phyloP scores from a whole-genome alignment of 2,329 filamentous ascomycete species.

The Penicillium brasilianum region DNA sequence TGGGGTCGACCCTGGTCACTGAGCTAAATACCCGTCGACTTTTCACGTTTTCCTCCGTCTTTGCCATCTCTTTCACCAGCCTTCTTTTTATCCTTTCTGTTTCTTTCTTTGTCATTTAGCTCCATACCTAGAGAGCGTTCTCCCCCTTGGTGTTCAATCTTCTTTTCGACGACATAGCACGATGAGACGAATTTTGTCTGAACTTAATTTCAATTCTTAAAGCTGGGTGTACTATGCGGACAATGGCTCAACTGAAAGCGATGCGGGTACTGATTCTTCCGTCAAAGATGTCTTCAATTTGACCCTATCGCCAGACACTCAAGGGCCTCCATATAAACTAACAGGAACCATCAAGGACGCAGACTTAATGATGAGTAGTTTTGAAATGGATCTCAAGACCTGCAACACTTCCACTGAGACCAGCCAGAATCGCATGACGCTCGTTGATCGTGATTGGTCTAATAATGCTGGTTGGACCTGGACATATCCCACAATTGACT shows the following conservation, averaged over 20 bases:
- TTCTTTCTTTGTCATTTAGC: not conserved
- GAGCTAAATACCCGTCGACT: too few relatives aligned
- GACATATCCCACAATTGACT: not conserved
- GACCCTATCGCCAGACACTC: not conserved
- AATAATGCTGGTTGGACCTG: conserved; percentile 4
- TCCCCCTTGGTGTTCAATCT: not conserved
- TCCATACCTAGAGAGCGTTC: not conserved
- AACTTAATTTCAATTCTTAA: not conserved
- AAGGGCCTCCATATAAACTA: not conserved
- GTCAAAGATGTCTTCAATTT: not conserved
- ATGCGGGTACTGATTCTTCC: not conserved
- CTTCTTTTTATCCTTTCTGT: not conserved
- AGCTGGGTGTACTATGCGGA: not conserved
- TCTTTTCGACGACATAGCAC: not conserved
- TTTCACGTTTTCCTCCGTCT: too few relatives aligned
- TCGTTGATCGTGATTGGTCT: conserved; percentile 5
- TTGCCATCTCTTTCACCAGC: not conserved
- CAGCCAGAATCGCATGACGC: not conserved
- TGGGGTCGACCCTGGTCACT: not conserved
- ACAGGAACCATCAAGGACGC: not conserved
- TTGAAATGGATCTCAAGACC: not conserved
- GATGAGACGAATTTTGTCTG: not conserved
- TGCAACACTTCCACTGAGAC: not conserved
- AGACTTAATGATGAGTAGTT: not conserved
- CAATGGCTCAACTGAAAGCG: not conserved